Base-by-base conservation (phyloP, 345 rosid genomes). In the Mangifera indica region DNA sequence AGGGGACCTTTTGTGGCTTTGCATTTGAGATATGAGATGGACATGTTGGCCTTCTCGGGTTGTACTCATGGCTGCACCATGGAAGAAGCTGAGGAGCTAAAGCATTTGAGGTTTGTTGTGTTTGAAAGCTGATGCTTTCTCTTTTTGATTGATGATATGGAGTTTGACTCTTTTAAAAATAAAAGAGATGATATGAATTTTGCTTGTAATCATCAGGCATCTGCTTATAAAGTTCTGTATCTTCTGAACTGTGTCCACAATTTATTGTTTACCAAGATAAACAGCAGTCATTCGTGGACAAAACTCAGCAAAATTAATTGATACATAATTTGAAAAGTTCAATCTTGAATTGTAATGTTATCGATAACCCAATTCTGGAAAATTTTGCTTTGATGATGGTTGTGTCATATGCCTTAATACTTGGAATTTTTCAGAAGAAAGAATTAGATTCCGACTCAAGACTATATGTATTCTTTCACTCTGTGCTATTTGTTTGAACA, bases 21-120 rank as follows among this genome's bases (percentile, higher is more conserved):
- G 83, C 99, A 95, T 88, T 89, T 95, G 29, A 84, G 99, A 81
- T 95, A 95, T 63, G 99, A 92, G 87, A 95, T 92, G 99, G 98
- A 95, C 85, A 92, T 95, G 99, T 74, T 95, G 78, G 96, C 99
- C 81, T 95, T 95, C 87, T 92, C 94, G 34, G 99, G 99, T 66
- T 95, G 99, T 63, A 92, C 98, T 61, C 93, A 84, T 75, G 99
- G 99, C 60, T 94, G 99, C 84, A 80, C 91, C 22, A 56, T 37
- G 53, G 93, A 84, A 87, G 99, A 94, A 88, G 97, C 99, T 3
- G 93, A 87, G 72, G 92, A 92, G 75, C 92, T 94, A 56, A 92
- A 94, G 80, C 87, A 59, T 67, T 73, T 94, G 91, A 92, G 99
- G 99, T 94, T 71, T 70, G 83, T 77, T 55, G 37, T 66, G 45